phyloP scores from a whole-genome alignment of 1,139 yeast species.

The Debaryomyces udenii region DNA sequence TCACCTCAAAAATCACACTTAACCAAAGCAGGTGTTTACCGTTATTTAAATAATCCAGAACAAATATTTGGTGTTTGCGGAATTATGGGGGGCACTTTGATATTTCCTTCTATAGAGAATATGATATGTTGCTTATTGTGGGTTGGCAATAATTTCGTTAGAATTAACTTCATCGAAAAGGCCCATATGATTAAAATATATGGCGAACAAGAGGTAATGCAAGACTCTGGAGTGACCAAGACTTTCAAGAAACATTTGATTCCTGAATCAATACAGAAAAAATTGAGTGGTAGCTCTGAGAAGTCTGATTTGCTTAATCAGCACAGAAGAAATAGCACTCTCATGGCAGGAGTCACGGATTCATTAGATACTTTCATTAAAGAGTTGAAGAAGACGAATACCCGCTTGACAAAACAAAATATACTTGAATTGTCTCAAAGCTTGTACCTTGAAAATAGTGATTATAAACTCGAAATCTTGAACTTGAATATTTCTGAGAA shows the following conservation, averaged over 20 bases:
- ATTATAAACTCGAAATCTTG: slow-evolving; percentile 31
- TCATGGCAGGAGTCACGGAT: slow-evolving; percentile 32
- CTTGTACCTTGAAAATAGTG: slow-evolving; percentile 42
- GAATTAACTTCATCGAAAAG: slow-evolving; percentile 76
- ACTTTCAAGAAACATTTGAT: slow-evolving; percentile 58
- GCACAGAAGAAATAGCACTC: slow-evolving; percentile 28
- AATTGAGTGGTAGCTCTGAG: slow-evolving; percentile 25
- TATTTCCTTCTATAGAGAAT: slow-evolving; percentile 62
- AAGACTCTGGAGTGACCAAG: slow-evolving; percentile 69
- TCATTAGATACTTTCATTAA: slow-evolving; percentile 45
- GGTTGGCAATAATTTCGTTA: slow-evolving; percentile 67
- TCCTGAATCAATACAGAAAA: slow-evolving; percentile 44
- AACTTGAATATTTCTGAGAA: slow-evolving; percentile 23
- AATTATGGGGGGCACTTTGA: slow-evolving; percentile 74
- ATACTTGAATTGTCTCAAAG: slow-evolving; percentile 45
- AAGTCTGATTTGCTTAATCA: slow-evolving; percentile 14
- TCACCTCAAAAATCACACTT: slow-evolving; percentile 47
- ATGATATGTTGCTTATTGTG: slow-evolving; percentile 61
- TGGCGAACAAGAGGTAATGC: slow-evolving; percentile 62
- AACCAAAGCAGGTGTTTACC: slow-evolving; percentile 81
- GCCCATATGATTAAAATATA: slow-evolving; percentile 80
- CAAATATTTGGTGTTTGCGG: slow-evolving; percentile 82
- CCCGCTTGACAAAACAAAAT: slow-evolving; percentile 40
- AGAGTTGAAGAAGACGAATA: slow-evolving; percentile 39
- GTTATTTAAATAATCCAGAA: slow-evolving; percentile 85